Evolutionary conservation across 345 rosid genomes (phyloP), one percentile per base, ranked within the genome.

Genomic region (Melastoma malabathricum): DNA sequence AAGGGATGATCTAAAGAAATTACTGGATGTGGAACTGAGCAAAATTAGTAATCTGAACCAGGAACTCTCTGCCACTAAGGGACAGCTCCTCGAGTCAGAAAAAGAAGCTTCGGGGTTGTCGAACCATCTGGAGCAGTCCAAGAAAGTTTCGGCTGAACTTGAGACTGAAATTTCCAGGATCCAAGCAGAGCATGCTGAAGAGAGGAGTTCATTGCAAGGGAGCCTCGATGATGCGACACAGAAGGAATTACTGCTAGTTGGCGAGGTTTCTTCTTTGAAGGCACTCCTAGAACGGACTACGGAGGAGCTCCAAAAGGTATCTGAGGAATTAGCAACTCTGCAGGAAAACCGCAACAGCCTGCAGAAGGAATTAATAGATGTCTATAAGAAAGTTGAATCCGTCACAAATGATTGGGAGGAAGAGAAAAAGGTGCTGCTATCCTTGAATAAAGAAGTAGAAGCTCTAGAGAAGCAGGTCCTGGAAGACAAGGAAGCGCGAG

Each of bases 401-500:
- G 48, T 66, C 6, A 67, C 77, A 54, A 70, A 72, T 54, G 93
- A 80, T 60, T 58, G 84, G 20, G 71, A 66, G 56, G 85, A 70
- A 64, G 88, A 82, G 68, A 77, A 67, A 43, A 67, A 59, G 51
- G 31, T 34, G 10, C 75, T 79, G 56, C 57, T 74, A 46, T 72
- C 79, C 39, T 56, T 80, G 59, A 76, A 64, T 58, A 75, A 77
- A 60, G 87, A 81, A 55, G 46, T 79, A 47, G 70, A 82, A 59
- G 69, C 74, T 54, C 63, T 84, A 63, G 84, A 84, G 70, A 84
- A 74, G 65, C 95, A 80, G 61, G 68, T 77, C 25, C 43, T 51
- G 48, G 75, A 80, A 61, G 95, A 87, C 59, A 70, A 59, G 60
- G 85, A 82, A 60, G 72, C 75, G 4, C 79, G 77, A 41, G 77